Evolutionary conservation across 345 rosid species (phyloP), one percentile per base, ranked within the genome.

Genomic region (Xanthoceras sorbifolium): DNA sequence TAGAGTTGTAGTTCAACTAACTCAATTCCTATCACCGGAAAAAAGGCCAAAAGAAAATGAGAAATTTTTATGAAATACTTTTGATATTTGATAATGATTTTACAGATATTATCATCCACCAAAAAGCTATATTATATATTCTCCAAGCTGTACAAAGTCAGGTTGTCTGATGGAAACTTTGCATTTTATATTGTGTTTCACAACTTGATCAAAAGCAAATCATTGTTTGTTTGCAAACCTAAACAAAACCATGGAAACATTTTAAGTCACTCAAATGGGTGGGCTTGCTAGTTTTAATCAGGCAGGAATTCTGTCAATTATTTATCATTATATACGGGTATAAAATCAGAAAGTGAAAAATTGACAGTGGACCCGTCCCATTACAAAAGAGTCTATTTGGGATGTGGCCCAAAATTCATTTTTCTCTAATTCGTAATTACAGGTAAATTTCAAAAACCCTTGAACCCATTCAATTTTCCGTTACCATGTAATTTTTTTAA

Each of bases 221-320:
- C 31, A 64, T 38, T 38, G 9, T 48, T n/a, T 64, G 12, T 48
- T 46, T 44, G 10, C 25, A 18, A 23, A 59, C 52, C 75, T 36
- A 36, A n/a, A 42, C 36, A 28, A 10, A 29, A 8, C n/a, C 22
- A 11, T n/a, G 50, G 5, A 4, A 44, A 12, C 42, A 46, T 74
- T 46, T 6, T 0, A 64, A 74, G 69, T 59, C 46, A 72, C 67
- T 40, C 75, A 59, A 72, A 23, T 42, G n/a, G 69, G 28, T 62
- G 38, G 48, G 18, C 20, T 62, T 62, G 42, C 25, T 3, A 6
- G 55, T 32, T 8, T 23, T 8, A 25, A 38, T 59, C 28, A 60
- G 31, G 18, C 32, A 20, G 36, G 22, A 22, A 9, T 22, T 60
- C 38, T 72, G 46, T 61, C 57, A 44, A 62, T 61, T 42, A 22